A percentile compares a stretch with the other conserved stretches of the same genome.
phyloP scores from a whole-genome alignment of 2,329 filamentous ascomycete genomes.

The Aschersonia sp. region DNA sequence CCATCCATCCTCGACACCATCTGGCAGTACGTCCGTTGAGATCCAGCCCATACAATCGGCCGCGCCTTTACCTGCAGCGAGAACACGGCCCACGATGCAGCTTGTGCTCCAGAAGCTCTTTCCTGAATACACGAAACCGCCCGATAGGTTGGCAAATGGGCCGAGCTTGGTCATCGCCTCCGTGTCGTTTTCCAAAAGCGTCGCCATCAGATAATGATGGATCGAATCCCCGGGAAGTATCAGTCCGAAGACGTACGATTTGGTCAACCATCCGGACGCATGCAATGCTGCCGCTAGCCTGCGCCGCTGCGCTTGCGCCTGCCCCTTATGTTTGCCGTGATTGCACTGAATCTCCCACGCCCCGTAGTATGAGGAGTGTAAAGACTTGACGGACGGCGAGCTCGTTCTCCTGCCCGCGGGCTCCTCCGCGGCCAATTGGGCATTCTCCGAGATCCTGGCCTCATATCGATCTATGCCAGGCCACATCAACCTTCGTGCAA shows the following conservation, averaged over 20 bases:
- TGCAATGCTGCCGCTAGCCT: conserved; percentile 44
- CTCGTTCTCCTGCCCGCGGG: conserved; percentile 20
- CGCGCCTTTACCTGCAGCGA: conserved; percentile 46
- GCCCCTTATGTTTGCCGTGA: conserved; percentile 13
- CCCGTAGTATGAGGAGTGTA: conserved; percentile 32
- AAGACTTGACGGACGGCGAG: conserved; percentile 18
- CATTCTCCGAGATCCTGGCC: conserved; percentile 31
- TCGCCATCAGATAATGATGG: conserved; percentile 50
- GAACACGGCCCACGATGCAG: conserved; percentile 48
- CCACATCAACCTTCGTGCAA: conserved; percentile 48
- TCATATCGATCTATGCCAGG: conserved; percentile 41
- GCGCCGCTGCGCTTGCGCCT: conserved; percentile 27
- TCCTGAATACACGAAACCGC: conserved; percentile 46
- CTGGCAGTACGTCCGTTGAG: conserved; percentile 42
- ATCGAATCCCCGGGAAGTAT: conserved; percentile 49
- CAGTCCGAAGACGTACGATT: conserved; percentile 51
- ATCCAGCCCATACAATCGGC: conserved; percentile 57
- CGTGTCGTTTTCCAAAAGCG: conserved; percentile 49
- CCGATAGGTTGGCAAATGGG: conserved; percentile 45
- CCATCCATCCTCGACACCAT: conserved; percentile 39
- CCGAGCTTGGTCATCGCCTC: conserved; percentile 43
- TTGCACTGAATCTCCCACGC: conserved; percentile 21
- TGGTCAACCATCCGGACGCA: conserved; percentile 50
- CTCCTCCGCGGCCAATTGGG: conserved; percentile 22
- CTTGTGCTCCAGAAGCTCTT: conserved; percentile 58